phyloP scores from a whole-genome alignment of 495 filamentous ascomycete genomes.

The Gamarada debralockiae region DNA sequence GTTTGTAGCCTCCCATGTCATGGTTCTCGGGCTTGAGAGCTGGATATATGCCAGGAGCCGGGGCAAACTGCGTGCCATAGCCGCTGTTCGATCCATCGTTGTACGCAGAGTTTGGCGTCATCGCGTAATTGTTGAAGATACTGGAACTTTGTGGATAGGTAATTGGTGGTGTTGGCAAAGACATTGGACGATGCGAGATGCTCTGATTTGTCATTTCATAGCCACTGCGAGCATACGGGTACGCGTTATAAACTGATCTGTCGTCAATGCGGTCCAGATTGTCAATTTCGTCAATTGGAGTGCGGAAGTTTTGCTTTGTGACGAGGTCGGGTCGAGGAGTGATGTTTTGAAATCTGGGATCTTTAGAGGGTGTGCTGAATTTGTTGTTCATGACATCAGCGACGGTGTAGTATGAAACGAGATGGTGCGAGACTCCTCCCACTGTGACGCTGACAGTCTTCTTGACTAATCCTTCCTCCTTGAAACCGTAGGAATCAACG shows the following conservation, averaged over 20 bases:
- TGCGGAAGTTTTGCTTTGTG: slow-evolving; percentile 66
- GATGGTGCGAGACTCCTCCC: slow-evolving; percentile 65
- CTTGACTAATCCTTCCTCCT: slow-evolving; percentile 78
- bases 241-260: slow-evolving; percentile 23
- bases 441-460: slow-evolving; percentile 84
- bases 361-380: slow-evolving; percentile 59
- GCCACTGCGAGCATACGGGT: slow-evolving; percentile 14
- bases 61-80: slow-evolving; percentile 14
- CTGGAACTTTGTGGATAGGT: slow-evolving; percentile 7
- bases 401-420: slow-evolving; percentile 85
- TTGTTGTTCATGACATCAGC: slow-evolving; percentile 63
- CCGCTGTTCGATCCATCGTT: slow-evolving; percentile 1
- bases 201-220: slow-evolving; percentile 24
- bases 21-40: slow-evolving; percentile 17
- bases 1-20: slow-evolving; percentile 14
- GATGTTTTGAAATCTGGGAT: slow-evolving; percentile 50
- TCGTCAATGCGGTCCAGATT: slow-evolving; percentile 37
- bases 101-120: slow-evolving; percentile 8
- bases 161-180: slow-evolving; percentile 21
- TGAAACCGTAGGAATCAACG: slow-evolving; percentile 84
- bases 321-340: slow-evolving; percentile 55
- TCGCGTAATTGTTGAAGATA: slow-evolving; percentile 14
- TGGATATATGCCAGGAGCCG: slow-evolving; percentile 14
- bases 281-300: slow-evolving; percentile 57
- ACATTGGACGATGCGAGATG: slow-evolving; percentile 19